phyloP scores from a whole-genome alignment of 495 filamentous ascomycete genomes.

The Ascodesmis nigricans region DNA sequence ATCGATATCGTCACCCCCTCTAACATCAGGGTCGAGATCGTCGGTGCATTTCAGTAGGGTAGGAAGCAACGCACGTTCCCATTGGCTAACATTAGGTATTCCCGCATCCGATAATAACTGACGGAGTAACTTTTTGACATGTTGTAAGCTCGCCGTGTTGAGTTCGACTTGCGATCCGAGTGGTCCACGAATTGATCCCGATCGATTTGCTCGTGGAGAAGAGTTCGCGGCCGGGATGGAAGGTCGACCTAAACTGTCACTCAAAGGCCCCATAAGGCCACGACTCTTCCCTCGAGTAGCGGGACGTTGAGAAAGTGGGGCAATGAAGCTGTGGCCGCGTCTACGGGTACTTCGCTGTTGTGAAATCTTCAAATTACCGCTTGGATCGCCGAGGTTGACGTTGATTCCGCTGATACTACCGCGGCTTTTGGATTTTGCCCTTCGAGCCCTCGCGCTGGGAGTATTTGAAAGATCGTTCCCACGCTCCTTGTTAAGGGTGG shows the following conservation, averaged over 20 bases:
- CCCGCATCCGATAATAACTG: constrained; percentile 59
- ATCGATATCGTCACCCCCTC: constrained; percentile 79
- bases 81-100: constrained; percentile 48
- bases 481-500: too few relatives aligned
- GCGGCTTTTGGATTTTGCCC: constrained; percentile 14
- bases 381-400: constrained; percentile 12
- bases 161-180: constrained; percentile 56
- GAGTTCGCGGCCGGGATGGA: constrained; percentile 4
- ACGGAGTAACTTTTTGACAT: constrained; percentile 61
- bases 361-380: constrained; percentile 5
- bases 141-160: constrained; percentile 65
- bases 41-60: constrained; percentile 81
- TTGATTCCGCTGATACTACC: constrained; percentile 19
- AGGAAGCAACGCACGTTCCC: constrained; percentile 82
- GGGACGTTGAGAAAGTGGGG: constrained; percentile 16
- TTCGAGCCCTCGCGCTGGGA: not conserved
- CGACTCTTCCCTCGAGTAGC: constrained; percentile 17
- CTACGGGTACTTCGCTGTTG: constrained; percentile 15
- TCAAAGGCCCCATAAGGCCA: constrained; percentile 19
- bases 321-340: constrained; percentile 16
- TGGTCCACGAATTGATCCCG: constrained; percentile 62
- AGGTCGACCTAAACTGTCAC: constrained; percentile 13
- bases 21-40: constrained; percentile 81
- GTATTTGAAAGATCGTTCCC: too few relatives aligned
- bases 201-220: constrained; percentile 30